Percentiles rank a stretch among this genome's conserved stretches.
Conservation (phyloP, 345 rosid genomes). For the Erodium maritimum region DNA sequence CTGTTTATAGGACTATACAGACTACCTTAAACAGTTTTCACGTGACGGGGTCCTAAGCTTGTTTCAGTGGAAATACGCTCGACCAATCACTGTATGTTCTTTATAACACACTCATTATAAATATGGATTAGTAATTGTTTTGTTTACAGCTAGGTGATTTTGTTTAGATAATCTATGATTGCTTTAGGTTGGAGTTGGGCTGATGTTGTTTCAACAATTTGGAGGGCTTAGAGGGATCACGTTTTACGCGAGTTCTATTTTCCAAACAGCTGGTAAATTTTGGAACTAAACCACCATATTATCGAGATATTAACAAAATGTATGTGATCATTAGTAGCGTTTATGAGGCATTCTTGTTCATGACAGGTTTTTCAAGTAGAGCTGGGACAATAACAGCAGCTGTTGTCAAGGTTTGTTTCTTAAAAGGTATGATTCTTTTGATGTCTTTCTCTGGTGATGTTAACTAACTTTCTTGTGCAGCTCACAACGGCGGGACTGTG, state of each 20-base stretch:
- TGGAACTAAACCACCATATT: background rate
- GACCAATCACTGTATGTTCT: slow-evolving; percentile 10
- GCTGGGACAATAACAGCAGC: slow-evolving; percentile 20
- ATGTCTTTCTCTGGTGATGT: background rate
- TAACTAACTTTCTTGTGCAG: background rate
- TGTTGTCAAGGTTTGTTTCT: slow-evolving; percentile 22
- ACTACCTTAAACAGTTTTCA: slow-evolving; percentile 8
- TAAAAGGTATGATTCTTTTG: background rate
- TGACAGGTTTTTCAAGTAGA: slow-evolving; percentile 23
- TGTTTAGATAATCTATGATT: background rate
- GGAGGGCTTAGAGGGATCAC: slow-evolving; percentile 32
- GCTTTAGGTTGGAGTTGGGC: slow-evolving; percentile 30
- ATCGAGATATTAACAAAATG: too few species aligned
- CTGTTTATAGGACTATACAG: slow-evolving; percentile 18
- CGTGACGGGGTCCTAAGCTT: slow-evolving; percentile 13
- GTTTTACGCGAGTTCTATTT: slow-evolving; percentile 26
- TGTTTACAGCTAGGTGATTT: background rate
- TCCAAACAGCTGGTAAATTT: slow-evolving; percentile 20
- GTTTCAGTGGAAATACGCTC: slow-evolving; percentile 15
- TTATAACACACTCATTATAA: background rate
- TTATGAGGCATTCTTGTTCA: background rate
- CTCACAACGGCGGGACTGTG: background rate
- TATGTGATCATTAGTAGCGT: background rate
- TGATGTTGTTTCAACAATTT: slow-evolving; percentile 27
- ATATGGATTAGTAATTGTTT: background rate